phyloP scores from a whole-genome alignment of 257 asterid species.

The Fraxinus cuspidata region DNA sequence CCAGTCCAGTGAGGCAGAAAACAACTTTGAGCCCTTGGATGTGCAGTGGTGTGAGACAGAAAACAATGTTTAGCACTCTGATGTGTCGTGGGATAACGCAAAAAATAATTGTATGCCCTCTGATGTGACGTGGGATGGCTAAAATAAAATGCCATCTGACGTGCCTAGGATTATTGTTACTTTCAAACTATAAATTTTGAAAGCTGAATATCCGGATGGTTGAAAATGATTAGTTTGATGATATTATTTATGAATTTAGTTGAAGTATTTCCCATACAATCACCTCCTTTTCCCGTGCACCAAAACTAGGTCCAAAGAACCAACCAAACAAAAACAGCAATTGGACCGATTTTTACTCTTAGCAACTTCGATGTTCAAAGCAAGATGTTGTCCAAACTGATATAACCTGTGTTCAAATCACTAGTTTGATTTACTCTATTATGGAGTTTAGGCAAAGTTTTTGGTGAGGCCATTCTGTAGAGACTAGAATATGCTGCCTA shows the following conservation, averaged over 20 bases:
- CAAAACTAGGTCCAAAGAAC: too few species aligned
- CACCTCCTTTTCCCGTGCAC: too few species aligned
- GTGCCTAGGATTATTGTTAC: not conserved
- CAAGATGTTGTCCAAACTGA: not conserved
- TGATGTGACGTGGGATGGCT: conserved; percentile 34
- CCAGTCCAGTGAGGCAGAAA: conserved; percentile 13
- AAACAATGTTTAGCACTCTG: conserved; percentile 6
- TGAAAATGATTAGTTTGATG: conserved; percentile 27
- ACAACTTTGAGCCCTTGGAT: not conserved
- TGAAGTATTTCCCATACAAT: too few species aligned
- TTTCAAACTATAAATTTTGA: not conserved
- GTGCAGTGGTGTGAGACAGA: not conserved
- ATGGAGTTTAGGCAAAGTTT: not conserved
- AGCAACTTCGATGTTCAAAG: not conserved
- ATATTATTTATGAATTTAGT: not conserved
- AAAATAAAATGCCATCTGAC: not conserved
- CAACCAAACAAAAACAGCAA: too few species aligned
- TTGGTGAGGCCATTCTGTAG: not conserved
- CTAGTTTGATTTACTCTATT: not conserved
- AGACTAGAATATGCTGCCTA: not conserved
- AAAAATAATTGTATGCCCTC: conserved; percentile 22
- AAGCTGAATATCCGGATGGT: conserved; percentile 45
- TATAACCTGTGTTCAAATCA: not conserved
- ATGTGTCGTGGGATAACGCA: not conserved
- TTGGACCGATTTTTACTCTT: not conserved